Conservation (phyloP, 2,329 filamentous ascomycete species). For the Colletotrichum higginsianum region DNA sequence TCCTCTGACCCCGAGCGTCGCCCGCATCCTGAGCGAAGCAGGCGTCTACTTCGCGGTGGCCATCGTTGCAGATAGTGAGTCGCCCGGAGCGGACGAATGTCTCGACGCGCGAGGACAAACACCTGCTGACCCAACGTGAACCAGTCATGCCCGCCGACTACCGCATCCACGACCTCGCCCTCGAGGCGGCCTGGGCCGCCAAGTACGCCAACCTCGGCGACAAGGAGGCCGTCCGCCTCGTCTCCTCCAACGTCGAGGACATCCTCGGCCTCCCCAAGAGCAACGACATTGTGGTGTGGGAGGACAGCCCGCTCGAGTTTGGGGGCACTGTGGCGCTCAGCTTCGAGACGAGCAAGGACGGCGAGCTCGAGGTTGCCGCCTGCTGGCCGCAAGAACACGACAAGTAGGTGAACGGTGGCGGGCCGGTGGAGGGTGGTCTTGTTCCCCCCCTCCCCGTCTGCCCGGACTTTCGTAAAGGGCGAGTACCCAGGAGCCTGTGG, state of each 20-base stretch:
- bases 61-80: constrained; percentile 47
- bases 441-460: background rate
- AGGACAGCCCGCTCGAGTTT: constrained; percentile 58
- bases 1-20: constrained; percentile 57
- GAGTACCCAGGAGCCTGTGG: background rate
- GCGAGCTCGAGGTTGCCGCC: constrained; percentile 47
- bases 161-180: constrained; percentile 56
- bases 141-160: constrained; percentile 50
- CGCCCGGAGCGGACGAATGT: background rate
- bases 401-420: background rate
- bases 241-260: constrained; percentile 58
- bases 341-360: constrained; percentile 49
- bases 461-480: too few species aligned
- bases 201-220: constrained; percentile 56
- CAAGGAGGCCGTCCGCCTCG: constrained; percentile 53
- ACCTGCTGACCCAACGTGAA: constrained; percentile 1
- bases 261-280: constrained; percentile 55
- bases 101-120: background rate
- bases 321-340: constrained; percentile 56
- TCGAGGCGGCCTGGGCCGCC: constrained; percentile 57
- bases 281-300: constrained; percentile 59
- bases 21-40: constrained; percentile 56
- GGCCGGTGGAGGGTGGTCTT: background rate
- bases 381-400: constrained; percentile 49
- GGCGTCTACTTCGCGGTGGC: constrained; percentile 56